Percentiles rank a stretch among this genome's conserved stretches.
Evolutionary conservation across 495 filamentous ascomycete species (phyloP).

Genomic region (Penicillium silybi): DNA sequence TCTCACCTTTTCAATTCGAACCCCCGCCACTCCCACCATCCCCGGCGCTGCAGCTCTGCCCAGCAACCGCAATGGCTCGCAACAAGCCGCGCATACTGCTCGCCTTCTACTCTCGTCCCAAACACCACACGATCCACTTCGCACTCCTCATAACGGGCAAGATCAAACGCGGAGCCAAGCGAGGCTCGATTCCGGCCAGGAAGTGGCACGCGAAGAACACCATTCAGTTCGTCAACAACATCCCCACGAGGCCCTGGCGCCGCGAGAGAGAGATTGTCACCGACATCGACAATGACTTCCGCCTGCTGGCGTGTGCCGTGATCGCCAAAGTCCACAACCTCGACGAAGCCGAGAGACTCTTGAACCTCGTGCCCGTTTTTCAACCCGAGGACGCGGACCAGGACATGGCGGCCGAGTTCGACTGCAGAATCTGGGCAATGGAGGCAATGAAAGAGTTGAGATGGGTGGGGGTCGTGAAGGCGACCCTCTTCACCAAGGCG

Average conservation of each 20-base stretch:
- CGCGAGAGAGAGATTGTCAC: background rate
- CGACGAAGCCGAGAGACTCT: background rate
- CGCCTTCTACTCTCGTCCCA: slow-evolving; percentile 1
- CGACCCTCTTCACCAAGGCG: background rate
- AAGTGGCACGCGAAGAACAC: slow-evolving; percentile 7
- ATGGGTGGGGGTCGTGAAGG: background rate
- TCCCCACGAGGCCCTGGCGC: background rate
- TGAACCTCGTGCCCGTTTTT: background rate
- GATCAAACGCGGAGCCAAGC: background rate
- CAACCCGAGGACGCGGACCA: background rate
- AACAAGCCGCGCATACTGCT: slow-evolving; percentile 14
- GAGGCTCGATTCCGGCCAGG: background rate
- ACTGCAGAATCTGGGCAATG: background rate
- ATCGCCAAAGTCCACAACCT: background rate
- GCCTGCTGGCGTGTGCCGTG: background rate
- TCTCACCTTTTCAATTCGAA: background rate
- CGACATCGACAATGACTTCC: background rate
- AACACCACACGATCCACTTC: background rate
- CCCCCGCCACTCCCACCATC: background rate
- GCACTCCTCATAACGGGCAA: slow-evolving; percentile 11
- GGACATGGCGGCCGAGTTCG: background rate
- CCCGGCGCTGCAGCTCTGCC: background rate
- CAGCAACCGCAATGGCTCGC: background rate
- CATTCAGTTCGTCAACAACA: background rate
- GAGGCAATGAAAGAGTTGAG: background rate